Percentiles rank a stretch among this genome's conserved stretches.
Evolutionary conservation across 2,329 filamentous ascomycete species (phyloP).

Genomic region (Penicillium glabrum): DNA sequence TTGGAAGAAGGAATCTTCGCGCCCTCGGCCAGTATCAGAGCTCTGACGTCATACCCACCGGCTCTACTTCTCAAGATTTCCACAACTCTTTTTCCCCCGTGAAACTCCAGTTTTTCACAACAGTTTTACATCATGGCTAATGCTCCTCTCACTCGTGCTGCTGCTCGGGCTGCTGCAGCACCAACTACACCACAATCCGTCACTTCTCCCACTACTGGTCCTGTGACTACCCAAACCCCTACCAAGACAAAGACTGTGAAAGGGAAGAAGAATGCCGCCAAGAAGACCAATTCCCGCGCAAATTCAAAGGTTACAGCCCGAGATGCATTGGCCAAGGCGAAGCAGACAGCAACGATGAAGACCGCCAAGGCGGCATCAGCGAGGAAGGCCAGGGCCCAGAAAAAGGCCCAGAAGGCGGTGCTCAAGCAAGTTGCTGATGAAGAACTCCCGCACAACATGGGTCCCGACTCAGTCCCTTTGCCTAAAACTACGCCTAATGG

Average conservation of each 20-base stretch:
- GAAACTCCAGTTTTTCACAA: neutral
- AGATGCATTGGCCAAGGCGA: neutral
- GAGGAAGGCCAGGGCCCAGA: neutral
- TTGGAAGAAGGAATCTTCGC: no score
- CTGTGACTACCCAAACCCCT: neutral
- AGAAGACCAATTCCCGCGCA: neutral
- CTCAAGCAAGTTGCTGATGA: constrained; percentile 25
- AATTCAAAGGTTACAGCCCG: neutral
- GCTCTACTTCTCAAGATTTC: neutral
- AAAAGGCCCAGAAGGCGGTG: neutral
- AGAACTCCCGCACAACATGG: constrained; percentile 60
- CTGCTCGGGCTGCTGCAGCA: neutral
- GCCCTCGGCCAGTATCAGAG: neutral
- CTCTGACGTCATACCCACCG: constrained; percentile 6
- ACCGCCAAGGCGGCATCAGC: neutral
- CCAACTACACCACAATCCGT: neutral
- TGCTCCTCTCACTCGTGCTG: neutral
- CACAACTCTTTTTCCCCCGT: neutral
- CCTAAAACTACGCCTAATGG: neutral
- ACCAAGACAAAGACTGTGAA: neutral
- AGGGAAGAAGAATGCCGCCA: constrained; percentile 2
- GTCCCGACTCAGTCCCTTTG: constrained; percentile 16
- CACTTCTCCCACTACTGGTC: neutral
- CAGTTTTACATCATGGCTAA: neutral
- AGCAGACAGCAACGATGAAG: neutral